Base-by-base conservation (phyloP, 495 filamentous ascomycete genomes). In the Echria macrotheca region DNA sequence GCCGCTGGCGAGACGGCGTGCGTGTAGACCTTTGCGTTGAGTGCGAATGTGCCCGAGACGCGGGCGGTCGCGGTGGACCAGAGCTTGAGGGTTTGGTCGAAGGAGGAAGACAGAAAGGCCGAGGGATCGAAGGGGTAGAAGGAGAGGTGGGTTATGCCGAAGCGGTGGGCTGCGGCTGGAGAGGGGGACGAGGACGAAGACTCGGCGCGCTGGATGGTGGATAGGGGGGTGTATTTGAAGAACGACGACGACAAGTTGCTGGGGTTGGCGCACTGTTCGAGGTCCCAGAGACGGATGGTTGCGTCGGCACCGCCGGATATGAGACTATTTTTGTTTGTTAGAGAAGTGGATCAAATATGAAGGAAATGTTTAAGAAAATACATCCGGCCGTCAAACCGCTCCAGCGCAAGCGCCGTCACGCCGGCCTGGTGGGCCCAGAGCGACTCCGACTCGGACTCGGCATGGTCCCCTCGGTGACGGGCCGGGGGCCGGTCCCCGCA, bases 101-200 rank as follows among this genome's bases (percentile, higher is more conserved):
- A 89, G 38, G 89, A 88, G 9, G 83, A 84, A 1, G 87, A 86
- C 9, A 95, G 71, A 55, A 97, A 93, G 25, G 90, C 69, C 53
- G 78, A 66, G 50, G 84, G 68, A 69, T 91, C 91, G 56, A 93
- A 93, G 3, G 91, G 89, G 58, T 93, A 95, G 68, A 94, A 94
- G 1, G 78, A 86, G 31, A 95, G 67, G 28, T 89, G 83, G 1
- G 90, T 95, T 44, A 95, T 84, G 42, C 87, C 85, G 55, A 83
- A 86, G 39, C 78, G 86, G 63, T 93, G 87, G 9, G 77, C 72
- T 14, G 58, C 56, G 3, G 23, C 28, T 18, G 29, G 35, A 5
- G 7, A 48, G 22, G 46, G 44, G 33, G 31, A 21, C 7, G 18
- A 11, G 14, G 14, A 8, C 5, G 19, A 11, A 11, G 19, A 12